These are phyloP conservation scores for Agastache rugosa DNA, from an alignment of 257 asterid genomes.

Conservation along the genomic window DNA sequence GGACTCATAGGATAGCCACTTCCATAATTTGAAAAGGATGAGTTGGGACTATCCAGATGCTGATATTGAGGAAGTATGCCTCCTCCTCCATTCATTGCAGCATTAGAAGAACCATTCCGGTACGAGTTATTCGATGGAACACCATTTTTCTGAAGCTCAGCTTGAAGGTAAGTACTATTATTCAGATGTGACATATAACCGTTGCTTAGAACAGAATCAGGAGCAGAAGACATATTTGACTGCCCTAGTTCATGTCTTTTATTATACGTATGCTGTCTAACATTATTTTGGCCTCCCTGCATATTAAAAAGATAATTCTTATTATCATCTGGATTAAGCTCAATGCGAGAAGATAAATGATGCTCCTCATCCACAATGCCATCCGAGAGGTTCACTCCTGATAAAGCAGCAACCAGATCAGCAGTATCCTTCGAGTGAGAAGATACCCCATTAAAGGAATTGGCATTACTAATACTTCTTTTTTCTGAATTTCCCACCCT, in stretches of 20 bases:
- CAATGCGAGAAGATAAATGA: constrained; percentile 48
- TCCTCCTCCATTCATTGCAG: constrained; percentile 56
- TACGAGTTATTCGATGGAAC: constrained; percentile 54
- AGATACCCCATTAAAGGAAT: constrained; percentile 59
- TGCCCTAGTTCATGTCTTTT: constrained; percentile 51
- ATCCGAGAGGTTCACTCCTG: constrained; percentile 81
- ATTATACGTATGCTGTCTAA: constrained; percentile 57
- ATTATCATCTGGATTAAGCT: constrained; percentile 52
- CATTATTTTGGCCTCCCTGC: constrained; percentile 63
- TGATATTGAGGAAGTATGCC: constrained; percentile 65
- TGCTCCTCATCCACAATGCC: constrained; percentile 57
- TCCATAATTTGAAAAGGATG: constrained; percentile 64
- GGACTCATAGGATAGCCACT: constrained; percentile 81
- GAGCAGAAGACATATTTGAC: constrained; percentile 44
- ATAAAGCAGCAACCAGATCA: constrained; percentile 81
- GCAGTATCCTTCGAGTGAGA: constrained; percentile 61
- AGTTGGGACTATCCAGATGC: constrained; percentile 78
- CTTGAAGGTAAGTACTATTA: constrained; percentile 46
- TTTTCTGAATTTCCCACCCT: constrained; percentile 70
- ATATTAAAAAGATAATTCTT: constrained; percentile 58
- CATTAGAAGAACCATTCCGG: constrained; percentile 62
- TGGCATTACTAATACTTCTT: constrained; percentile 59
- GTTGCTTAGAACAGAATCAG: constrained; percentile 46
- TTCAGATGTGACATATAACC: constrained; percentile 49
- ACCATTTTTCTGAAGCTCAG: constrained; percentile 58